A percentile compares a stretch with the other conserved stretches of the same genome.
Conservation (phyloP, 805 yeast genomes). For the Osmozyma mogii region DNA sequence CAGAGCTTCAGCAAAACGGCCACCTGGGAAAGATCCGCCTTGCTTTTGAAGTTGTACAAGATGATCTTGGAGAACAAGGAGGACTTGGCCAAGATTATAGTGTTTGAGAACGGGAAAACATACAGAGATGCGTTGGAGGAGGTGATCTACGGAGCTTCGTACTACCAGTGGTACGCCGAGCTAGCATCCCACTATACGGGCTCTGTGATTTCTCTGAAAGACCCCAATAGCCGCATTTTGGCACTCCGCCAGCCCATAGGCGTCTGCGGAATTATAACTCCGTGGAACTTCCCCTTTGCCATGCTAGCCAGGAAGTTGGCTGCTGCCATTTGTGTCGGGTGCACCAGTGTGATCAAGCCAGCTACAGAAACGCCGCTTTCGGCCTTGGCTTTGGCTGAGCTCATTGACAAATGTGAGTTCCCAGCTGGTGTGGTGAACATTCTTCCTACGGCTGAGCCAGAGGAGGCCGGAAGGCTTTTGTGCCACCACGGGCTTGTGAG, state of each 20-base stretch:
- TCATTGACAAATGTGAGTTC: constrained; percentile 60
- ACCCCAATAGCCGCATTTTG: background rate
- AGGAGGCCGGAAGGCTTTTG: constrained; percentile 45
- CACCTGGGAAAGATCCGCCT: too few species aligned
- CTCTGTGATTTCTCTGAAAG: background rate
- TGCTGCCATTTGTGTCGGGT: constrained; percentile 1
- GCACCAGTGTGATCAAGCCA: background rate
- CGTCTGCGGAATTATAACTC: background rate
- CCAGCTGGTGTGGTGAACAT: constrained; percentile 61
- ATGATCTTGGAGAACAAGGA: background rate
- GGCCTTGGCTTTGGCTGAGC: constrained; percentile 5
- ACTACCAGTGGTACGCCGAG: background rate
- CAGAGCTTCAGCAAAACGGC: too few species aligned
- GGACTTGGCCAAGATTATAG: background rate
- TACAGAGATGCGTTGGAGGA: background rate
- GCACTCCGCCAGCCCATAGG: background rate
- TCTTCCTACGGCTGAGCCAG: constrained; percentile 40
- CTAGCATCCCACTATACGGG: background rate
- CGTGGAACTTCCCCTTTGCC: constrained; percentile 1
- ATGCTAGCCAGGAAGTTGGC: background rate
- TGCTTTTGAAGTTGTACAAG: constrained; percentile 1
- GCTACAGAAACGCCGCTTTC: background rate
- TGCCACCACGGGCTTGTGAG: constrained; percentile 24
- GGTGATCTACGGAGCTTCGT: background rate
- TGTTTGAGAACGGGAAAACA: background rate